Percentiles rank a stretch among this genome's conserved stretches.
These are phyloP conservation scores for Cercophora scortea DNA, from an alignment of 495 filamentous ascomycete genomes.

Conservation along the genomic window DNA sequence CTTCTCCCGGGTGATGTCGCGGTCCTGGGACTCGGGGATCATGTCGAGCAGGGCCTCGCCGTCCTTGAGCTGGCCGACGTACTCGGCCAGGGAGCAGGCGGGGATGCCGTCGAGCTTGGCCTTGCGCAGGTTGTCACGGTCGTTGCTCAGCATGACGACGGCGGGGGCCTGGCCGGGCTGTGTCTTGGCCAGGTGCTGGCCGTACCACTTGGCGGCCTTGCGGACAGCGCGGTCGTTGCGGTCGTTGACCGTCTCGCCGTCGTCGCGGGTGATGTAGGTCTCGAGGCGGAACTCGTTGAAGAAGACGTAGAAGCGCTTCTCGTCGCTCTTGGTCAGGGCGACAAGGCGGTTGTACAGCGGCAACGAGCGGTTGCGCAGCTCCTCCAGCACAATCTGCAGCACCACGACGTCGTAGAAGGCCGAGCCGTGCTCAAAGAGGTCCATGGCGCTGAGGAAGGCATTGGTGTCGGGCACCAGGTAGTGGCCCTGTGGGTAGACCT, in stretches of 20 bases:
- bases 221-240: conserved; percentile 90
- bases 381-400: conserved; percentile 91
- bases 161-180: conserved; percentile 57
- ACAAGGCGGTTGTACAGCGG: conserved; percentile 93
- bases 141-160: conserved; percentile 90
- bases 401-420: conserved; percentile 94
- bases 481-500: conserved; percentile 73
- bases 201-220: conserved; percentile 82
- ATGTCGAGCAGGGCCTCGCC: conserved; percentile 84
- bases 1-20: conserved; percentile 51
- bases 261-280: conserved; percentile 69
- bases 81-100: conserved; percentile 61
- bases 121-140: conserved; percentile 77
- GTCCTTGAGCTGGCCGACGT: conserved; percentile 77
- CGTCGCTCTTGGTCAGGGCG: conserved; percentile 81
- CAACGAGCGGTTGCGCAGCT: conserved; percentile 85
- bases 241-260: conserved; percentile 88
- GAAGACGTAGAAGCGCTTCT: conserved; percentile 96
- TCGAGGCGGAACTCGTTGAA: conserved; percentile 97
- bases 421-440: conserved; percentile 84
- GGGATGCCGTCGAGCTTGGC: conserved; percentile 67
- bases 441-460: conserved; percentile 90
- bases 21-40: conserved; percentile 71
- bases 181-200: conserved; percentile 61
- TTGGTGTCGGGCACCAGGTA: conserved; percentile 97